phyloP scores from a whole-genome alignment of 148 eudicot genomes.

The Diospyros lotus region DNA sequence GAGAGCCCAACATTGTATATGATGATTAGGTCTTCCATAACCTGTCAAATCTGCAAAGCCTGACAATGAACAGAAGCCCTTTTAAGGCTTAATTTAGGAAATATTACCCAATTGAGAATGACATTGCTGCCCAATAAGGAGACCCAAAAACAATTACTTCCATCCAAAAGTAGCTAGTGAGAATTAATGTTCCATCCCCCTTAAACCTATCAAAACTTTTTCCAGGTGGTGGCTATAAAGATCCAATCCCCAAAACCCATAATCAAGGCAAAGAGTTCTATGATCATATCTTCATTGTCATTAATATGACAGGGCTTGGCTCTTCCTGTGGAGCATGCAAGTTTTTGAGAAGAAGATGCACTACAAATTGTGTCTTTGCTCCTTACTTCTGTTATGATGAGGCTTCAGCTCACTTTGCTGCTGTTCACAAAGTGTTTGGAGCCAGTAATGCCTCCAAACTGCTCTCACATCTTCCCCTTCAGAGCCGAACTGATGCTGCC shows the following conservation, averaged over 20 bases:
- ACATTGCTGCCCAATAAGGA: slow-evolving; percentile 67
- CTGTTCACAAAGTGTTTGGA: slow-evolving; percentile 83
- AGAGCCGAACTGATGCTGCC: slow-evolving; percentile 56
- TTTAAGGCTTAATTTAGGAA: slow-evolving; percentile 25
- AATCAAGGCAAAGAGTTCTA: too few species aligned
- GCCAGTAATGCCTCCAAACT: slow-evolving; percentile 78
- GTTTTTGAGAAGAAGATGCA: slow-evolving; percentile 72
- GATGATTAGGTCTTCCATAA: slow-evolving; percentile 12
- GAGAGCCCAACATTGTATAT: slow-evolving; percentile 17
- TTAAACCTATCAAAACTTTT: slow-evolving; percentile 3
- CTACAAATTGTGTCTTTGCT: slow-evolving; percentile 62
- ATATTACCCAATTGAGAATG: slow-evolving; percentile 38
- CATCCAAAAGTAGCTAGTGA: slow-evolving; percentile 23
- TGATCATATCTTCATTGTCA: slow-evolving; percentile 10
- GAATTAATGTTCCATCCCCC: slow-evolving; percentile 21
- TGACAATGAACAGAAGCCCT: slow-evolving; percentile 9
- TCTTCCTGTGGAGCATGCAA: slow-evolving; percentile 95
- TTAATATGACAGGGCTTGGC: slow-evolving; percentile 60
- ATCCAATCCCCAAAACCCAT: not conserved
- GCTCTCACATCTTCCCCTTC: slow-evolving; percentile 51
- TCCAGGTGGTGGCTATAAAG: slow-evolving; percentile 34
- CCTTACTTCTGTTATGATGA: slow-evolving; percentile 67
- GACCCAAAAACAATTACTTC: slow-evolving; percentile 56
- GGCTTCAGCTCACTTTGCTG: slow-evolving; percentile 54
- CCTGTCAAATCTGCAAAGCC: not conserved